These are phyloP conservation scores for Sporisorium graminicola DNA, from an alignment of 1,284 basidiomycete genomes.

Conservation along the genomic window DNA sequence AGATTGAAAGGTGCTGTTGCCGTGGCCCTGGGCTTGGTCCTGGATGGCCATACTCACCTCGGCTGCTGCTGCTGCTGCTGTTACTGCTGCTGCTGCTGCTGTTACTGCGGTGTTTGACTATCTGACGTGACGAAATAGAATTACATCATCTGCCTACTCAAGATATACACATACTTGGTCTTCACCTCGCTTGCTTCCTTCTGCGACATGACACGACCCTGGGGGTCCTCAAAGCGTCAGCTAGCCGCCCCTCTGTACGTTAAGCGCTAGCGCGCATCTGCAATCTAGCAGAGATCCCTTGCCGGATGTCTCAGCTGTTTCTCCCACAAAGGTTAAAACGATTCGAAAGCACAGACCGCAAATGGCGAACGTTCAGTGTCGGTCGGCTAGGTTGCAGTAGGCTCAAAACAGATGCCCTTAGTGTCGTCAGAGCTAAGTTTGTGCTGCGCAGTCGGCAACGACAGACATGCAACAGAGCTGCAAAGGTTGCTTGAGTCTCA, in stretches of 20 bases:
- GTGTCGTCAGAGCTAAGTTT: not conserved
- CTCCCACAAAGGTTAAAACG: not conserved
- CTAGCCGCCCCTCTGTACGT: not conserved
- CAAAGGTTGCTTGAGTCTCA: not conserved
- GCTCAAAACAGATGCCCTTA: not conserved
- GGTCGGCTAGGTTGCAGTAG: not conserved
- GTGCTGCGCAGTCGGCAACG: not conserved
- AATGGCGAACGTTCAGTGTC: not conserved
- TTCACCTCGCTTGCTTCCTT: not conserved
- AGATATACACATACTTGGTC: no score
- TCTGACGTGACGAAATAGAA: not conserved
- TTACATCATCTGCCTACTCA: conserved; percentile 7
- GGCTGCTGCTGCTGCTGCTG: not conserved
- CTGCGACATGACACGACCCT: conserved; percentile 4
- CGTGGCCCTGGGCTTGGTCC: not conserved
- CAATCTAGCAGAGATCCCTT: not conserved
- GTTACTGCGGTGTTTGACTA: no score
- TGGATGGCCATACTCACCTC: not conserved
- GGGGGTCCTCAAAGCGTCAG: not conserved
- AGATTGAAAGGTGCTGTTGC: not conserved
- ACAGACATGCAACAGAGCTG: not conserved
- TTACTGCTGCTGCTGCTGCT: not conserved
- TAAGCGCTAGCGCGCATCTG: not conserved
- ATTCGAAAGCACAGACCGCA: not conserved
- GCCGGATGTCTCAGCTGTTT: not conserved